A percentile compares a stretch with the other conserved stretches of the same genome.
These are phyloP conservation scores for Porogramme epimiltina DNA, from an alignment of 1,284 basidiomycete species.

Conservation along the genomic window DNA sequence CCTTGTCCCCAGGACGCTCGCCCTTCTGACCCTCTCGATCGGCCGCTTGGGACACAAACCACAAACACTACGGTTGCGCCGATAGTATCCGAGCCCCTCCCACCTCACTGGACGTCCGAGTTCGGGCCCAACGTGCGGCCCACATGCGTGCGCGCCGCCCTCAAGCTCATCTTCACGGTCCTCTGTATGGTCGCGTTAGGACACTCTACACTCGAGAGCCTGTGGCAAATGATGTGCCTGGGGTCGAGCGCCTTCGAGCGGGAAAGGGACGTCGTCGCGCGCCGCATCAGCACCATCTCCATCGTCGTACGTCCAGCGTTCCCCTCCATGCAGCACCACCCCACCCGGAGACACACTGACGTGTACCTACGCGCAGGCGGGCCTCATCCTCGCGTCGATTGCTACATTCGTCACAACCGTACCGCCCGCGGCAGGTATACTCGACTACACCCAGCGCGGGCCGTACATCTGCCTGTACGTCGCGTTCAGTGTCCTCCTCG, in stretches of 20 bases:
- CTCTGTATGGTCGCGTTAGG: not conserved
- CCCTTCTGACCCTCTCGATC: too few species aligned
- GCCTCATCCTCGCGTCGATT: conserved; percentile 12
- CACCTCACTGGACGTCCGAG: too few species aligned
- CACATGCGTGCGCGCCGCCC: too few species aligned
- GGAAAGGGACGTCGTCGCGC: not conserved
- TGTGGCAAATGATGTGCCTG: not conserved
- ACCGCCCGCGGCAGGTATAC: conserved; percentile 7
- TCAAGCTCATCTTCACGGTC: not conserved
- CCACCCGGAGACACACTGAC: too few species aligned
- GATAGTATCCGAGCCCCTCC: too few species aligned
- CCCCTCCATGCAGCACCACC: too few species aligned
- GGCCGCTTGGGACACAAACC: too few species aligned
- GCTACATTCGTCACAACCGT: conserved; percentile 20
- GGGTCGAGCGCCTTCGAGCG: not conserved
- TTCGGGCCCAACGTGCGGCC: too few species aligned
- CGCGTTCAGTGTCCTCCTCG: conserved; percentile 18
- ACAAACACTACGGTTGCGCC: too few species aligned
- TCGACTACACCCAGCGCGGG: conserved; percentile 16
- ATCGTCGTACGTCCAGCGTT: not conserved
- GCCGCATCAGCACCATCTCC: not conserved
- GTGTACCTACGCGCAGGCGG: conserved; percentile 8
- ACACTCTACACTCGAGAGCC: not conserved
- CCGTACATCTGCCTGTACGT: conserved; percentile 16
- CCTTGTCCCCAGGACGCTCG: too few species aligned